Evolutionary conservation across 768 basidiomycete genomes (phyloP).

Genomic region (Termitomyces bulborhizus): DNA sequence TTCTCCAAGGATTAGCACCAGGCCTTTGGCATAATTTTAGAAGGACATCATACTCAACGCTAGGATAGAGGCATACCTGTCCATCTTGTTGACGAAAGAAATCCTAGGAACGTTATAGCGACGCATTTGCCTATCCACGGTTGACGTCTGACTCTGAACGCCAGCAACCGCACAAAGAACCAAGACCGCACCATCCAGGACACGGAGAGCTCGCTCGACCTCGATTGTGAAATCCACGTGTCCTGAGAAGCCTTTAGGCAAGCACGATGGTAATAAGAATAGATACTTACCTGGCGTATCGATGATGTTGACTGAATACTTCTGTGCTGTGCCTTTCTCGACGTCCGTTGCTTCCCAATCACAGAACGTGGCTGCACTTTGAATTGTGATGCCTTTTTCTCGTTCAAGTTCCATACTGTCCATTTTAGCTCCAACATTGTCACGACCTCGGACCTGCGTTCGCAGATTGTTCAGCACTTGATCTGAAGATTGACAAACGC

Average conservation of each 20-base stretch:
- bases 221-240: constrained; percentile 99
- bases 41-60: background rate
- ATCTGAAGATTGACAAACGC: constrained; percentile 11
- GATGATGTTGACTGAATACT: constrained; percentile 95
- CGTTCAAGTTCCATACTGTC: constrained; percentile 99
- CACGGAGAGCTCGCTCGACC: constrained; percentile 93
- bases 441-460: constrained; percentile 79
- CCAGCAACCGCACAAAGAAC: constrained; percentile 97
- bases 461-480: constrained; percentile 2
- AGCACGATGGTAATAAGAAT: background rate
- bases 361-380: constrained; percentile 97
- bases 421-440: constrained; percentile 98
- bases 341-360: constrained; percentile 83
- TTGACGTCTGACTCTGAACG: constrained; percentile 98
- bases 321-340: constrained; percentile 55
- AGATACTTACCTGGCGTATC: constrained; percentile 80
- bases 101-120: constrained; percentile 94
- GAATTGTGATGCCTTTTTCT: constrained; percentile 99
- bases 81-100: constrained; percentile 99
- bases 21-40: constrained; percentile 43
- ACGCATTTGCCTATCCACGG: constrained; percentile 98
- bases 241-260: constrained; percentile 37
- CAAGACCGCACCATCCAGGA: constrained; percentile 93
- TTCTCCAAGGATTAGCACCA: constrained; percentile 96
- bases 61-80: constrained; percentile 46